Evolutionary conservation across 2,329 filamentous ascomycete genomes (phyloP).

Genomic region (Sphaerulina vaccinii): DNA sequence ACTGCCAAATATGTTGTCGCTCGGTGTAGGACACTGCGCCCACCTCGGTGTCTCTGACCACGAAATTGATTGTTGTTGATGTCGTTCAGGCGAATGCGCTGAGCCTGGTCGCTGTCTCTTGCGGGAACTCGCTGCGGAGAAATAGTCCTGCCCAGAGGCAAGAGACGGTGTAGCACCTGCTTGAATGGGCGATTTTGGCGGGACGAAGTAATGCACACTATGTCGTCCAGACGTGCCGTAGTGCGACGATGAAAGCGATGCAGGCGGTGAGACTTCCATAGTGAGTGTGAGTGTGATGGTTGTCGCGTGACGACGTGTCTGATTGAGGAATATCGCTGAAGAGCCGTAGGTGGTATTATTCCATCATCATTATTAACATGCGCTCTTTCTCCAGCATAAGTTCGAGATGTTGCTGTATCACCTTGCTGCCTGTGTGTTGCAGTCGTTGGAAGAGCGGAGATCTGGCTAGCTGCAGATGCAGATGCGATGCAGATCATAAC

Average conservation of each 20-base stretch:
- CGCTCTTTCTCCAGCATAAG: not conserved
- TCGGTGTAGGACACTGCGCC: slow-evolving; percentile 26
- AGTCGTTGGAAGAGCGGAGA: slow-evolving; percentile 1
- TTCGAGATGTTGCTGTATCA: not conserved
- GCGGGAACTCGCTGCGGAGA: slow-evolving; percentile 30
- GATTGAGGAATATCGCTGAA: not conserved
- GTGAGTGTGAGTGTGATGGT: slow-evolving; percentile 9
- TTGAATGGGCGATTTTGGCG: slow-evolving; percentile 42
- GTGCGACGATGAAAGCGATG: slow-evolving; percentile 16
- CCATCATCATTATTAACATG: not conserved
- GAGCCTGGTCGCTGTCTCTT: slow-evolving; percentile 37
- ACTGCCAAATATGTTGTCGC: slow-evolving; percentile 26
- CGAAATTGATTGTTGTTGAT: slow-evolving; percentile 8
- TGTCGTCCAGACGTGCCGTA: slow-evolving; percentile 9
- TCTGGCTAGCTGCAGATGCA: no score
- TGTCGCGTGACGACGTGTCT: slow-evolving; percentile 20
- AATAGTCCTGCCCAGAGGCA: slow-evolving; percentile 32
- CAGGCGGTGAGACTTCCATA: slow-evolving; percentile 27
- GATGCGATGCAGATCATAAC: slow-evolving; percentile 9
- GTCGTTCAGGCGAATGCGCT: slow-evolving; percentile 13
- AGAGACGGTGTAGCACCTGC: slow-evolving; percentile 31
- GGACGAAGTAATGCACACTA: slow-evolving; percentile 41
- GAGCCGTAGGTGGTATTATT: not conserved
- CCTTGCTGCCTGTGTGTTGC: not conserved
- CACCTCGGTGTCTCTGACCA: slow-evolving; percentile 24